Conservation (phyloP, 2,329 filamentous ascomycete genomes). For the Aspergillus flavus region DNA sequence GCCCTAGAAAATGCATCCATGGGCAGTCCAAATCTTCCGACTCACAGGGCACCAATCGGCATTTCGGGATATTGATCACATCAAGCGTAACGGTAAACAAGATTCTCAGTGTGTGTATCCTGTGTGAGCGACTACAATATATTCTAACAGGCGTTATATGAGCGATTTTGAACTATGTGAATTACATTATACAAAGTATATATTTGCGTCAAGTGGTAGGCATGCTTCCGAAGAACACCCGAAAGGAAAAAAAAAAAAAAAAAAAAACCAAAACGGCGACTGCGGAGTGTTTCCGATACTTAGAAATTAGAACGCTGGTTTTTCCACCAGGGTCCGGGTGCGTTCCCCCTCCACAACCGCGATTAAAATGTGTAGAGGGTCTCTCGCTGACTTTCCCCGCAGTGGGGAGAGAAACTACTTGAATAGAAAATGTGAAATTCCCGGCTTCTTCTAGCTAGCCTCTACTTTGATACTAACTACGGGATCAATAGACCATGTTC, state of each 20-base stretch:
- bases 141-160: background rate
- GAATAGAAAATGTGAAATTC: background rate
- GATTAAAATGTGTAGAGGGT: background rate
- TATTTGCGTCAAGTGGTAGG: fast-evolving
- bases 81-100: background rate
- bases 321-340: background rate
- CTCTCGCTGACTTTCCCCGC: background rate
- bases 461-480: background rate
- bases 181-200: background rate
- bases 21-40: background rate
- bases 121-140: background rate
- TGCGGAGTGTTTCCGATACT: background rate
- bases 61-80: background rate
- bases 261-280: background rate
- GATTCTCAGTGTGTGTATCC: background rate
- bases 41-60: background rate
- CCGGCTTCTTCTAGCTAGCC: background rate
- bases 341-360: background rate
- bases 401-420: background rate
- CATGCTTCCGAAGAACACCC: background rate
- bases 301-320: background rate
- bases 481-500: background rate
- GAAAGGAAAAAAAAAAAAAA: background rate
- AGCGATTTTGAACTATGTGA: background rate
- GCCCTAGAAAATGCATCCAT: background rate